phyloP scores from a whole-genome alignment of 495 filamentous ascomycete species.

The Neurospora tetraspora region DNA sequence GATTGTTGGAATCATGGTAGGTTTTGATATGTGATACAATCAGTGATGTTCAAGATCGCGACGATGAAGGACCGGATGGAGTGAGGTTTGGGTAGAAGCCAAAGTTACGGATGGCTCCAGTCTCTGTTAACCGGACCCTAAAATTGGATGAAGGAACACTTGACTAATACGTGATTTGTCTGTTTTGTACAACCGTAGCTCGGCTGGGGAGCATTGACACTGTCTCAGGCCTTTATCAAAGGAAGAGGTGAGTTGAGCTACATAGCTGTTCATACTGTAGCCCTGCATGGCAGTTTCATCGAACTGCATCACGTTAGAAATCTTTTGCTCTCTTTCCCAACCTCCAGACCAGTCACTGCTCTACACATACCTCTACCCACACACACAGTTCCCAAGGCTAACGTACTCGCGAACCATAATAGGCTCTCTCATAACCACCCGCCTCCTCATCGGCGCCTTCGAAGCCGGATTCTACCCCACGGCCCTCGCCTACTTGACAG shows the following conservation, averaged over 20 bases:
- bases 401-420: background rate
- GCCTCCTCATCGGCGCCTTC: conserved; percentile 14
- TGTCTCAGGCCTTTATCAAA: conserved; percentile 30
- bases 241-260: conserved; percentile 23
- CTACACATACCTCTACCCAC: background rate
- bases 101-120: conserved; percentile 1
- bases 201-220: conserved; percentile 44
- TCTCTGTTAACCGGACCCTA: background rate
- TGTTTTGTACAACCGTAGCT: conserved; percentile 7
- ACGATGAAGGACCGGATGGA: background rate
- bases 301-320: background rate
- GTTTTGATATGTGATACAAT: background rate
- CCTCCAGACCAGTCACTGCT: background rate
- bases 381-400: background rate
- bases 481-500: conserved; percentile 40
- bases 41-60: background rate
- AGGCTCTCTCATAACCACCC: conserved; percentile 9
- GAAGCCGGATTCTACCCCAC: conserved; percentile 47
- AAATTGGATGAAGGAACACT: background rate
- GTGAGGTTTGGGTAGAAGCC: background rate
- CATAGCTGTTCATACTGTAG: background rate
- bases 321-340: background rate
- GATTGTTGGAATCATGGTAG: conserved; percentile 45
- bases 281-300: conserved; percentile 11
- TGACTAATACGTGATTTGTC: background rate